phyloP scores from a whole-genome alignment of 192 early-diverging fungal genomes.

The Mortierella alpina region DNA sequence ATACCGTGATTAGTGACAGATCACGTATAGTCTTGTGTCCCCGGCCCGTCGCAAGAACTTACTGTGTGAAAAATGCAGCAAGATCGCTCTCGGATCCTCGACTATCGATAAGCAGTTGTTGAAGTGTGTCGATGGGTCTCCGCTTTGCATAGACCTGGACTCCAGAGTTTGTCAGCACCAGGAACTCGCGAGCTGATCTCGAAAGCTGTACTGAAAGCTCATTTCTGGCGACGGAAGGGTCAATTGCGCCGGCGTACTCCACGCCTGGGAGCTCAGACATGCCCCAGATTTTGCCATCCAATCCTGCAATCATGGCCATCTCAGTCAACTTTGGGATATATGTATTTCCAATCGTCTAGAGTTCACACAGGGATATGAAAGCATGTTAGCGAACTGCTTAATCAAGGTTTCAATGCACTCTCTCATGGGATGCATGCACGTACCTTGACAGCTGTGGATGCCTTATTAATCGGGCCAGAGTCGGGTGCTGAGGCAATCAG shows the following conservation, averaged over 20 bases:
- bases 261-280: conserved; percentile 72
- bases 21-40: too few relatives aligned
- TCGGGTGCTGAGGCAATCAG: conserved; percentile 73
- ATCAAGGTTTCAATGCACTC: background rate
- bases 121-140: conserved; percentile 81
- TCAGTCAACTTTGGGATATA: conserved; percentile 59
- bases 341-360: conserved; percentile 25
- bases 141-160: conserved; percentile 74
- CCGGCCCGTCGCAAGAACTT: background rate
- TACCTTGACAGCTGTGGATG: conserved; percentile 40
- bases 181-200: conserved; percentile 68
- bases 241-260: conserved; percentile 30
- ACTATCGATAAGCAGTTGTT: conserved; percentile 65
- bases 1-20: conserved; percentile 1
- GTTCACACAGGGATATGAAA: background rate
- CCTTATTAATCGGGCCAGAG: conserved; percentile 63
- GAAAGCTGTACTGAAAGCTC: conserved; percentile 74
- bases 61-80: conserved; percentile 54
- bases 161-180: conserved; percentile 84
- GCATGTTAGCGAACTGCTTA: background rate
- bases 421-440: background rate
- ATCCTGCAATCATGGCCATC: conserved; percentile 56
- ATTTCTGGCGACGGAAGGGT: conserved; percentile 58
- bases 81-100: conserved; percentile 40
- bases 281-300: conserved; percentile 88